Evolutionary conservation across 345 rosid species (phyloP), one percentile per base, ranked within the genome.

Genomic region (Gossypium stocksii): DNA sequence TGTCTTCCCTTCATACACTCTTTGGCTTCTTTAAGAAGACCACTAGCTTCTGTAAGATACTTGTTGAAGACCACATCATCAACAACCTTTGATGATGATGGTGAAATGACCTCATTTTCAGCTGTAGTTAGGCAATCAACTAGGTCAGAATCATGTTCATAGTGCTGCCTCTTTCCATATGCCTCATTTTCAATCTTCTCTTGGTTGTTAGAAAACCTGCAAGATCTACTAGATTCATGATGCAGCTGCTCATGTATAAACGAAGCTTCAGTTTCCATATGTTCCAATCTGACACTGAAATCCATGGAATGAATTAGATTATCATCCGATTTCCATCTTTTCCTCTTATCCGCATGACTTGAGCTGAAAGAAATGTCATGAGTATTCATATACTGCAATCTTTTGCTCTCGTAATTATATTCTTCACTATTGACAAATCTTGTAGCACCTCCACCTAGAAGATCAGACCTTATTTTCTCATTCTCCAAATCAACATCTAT

Each of bases 1-100:
- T 41, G 67, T 67, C 71, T 59, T 23, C 81, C 78, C 77, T 76
- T 71, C 68, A 83, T 77, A 77, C 41, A 77, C 60, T 83, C 86
- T 74, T 81, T 84, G 57, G 94, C 89, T 76, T 81, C 85, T 79
- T 81, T 85, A 66, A 88, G 79, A 66, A 85, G 89, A 63, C 59
- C 61, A 78, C 79, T 87, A 63, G 92, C 90, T 78, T 87, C 88
- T 10, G 74, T 78, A 63, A 90, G 87, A 74, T 86, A 82, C 75
- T 81, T 81, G 63, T 86, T 82, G 69, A 90, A 88, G 48, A 76
- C 61, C 58, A 82, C 67, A 78, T 88, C 94, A 74, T 84, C 87
- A 2, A 83, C 72, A 62, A 88, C 67, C 48, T 44, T 56, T 29
- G 91, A 85, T 53, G 89, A 75, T 23, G 82, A 77, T 66, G 85